Base-by-base conservation (phyloP, 2,329 filamentous ascomycete species). In the Emmonsia crescens region DNA sequence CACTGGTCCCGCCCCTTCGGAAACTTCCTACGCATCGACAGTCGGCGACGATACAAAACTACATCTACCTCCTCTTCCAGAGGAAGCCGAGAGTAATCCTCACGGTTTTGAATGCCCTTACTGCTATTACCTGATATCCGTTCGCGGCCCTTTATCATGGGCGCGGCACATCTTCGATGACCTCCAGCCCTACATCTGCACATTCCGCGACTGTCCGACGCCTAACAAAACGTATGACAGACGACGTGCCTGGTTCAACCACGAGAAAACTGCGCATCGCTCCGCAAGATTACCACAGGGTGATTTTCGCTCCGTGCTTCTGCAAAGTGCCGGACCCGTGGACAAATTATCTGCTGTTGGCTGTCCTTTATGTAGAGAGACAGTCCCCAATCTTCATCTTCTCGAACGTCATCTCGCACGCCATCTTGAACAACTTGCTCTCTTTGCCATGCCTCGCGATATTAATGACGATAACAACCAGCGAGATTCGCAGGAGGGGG, bases 131-230 rank as follows among this genome's bases (percentile, higher is more conserved):
- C 68, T 77, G 5, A 68, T 77, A 3, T 71, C 63, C 1, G 65
- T 72, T 0, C 65, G 42, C 3, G 65, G 63, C 9, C 64, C 56
- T 14, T n/a, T 27, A 1, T 64, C 70, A 0, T 78, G 76, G 76
- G 71, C 68, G 63, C 74, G 68, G 5, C 77, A 79, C 57, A 65
- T 79, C 0, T 75, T 74, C 49, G 60, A 61, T 2, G 77, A 79
- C 40, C 62, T 79, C 0, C 68, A 71, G 10, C 76, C 76, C 0
- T 79, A 78, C 36, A 63, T 70, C 0, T 78, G 76, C 44, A 48
- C 76, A 0, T 67, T 68, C 0, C 38, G 64, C 2, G 58, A 64
- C 0, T 78, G 77, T 48, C 3, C 56, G 0, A 64, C 59, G 0
- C 64, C 69, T 0, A 66, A 66, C 21, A 61, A 55, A 19, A 58